These are phyloP conservation scores for Calonectria pteridis DNA, from an alignment of 2,329 filamentous ascomycete genomes.

Conservation along the genomic window DNA sequence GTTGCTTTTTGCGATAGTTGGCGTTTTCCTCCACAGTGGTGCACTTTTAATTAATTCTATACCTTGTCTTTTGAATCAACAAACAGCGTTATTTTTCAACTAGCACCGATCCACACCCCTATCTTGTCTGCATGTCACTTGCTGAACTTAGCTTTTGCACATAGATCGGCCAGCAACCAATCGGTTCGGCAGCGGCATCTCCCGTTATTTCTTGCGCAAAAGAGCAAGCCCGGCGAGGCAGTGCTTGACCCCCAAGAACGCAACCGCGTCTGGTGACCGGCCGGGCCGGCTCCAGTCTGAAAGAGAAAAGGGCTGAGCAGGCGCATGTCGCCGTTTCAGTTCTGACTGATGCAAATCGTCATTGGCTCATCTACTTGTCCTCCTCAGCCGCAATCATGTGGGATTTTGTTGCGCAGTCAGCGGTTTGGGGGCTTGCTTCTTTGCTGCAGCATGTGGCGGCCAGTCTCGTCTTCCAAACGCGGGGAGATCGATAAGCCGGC, in stretches of 20 bases:
- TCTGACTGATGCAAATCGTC: not conserved
- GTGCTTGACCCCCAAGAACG: not conserved
- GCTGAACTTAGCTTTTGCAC: not conserved
- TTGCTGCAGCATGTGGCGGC: not conserved
- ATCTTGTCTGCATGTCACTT: not conserved
- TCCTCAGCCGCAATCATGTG: slow-evolving; percentile 3
- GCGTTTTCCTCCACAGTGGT: not conserved
- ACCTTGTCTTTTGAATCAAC: not conserved
- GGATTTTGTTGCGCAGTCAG: not conserved
- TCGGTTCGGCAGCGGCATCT: not conserved
- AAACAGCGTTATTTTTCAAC: slow-evolving; percentile 8
- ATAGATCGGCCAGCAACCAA: not conserved
- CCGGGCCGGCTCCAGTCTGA: not conserved
- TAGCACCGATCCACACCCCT: not conserved
- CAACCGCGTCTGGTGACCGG: not conserved
- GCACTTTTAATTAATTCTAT: slow-evolving; percentile 9
- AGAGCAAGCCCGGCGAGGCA: slow-evolving; percentile 1
- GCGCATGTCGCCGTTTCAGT: not conserved
- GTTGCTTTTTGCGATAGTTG: not conserved
- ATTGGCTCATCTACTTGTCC: not conserved
- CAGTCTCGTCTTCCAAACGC: not conserved
- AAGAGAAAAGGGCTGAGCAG: not conserved
- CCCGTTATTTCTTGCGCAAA: slow-evolving; percentile 11
- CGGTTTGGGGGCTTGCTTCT: not conserved
- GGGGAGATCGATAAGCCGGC: slow-evolving; percentile 6